Percentiles rank a stretch among this genome's conserved stretches.
Evolutionary conservation across 1,284 basidiomycete genomes (phyloP).

Genomic region (Ustilago curta): DNA sequence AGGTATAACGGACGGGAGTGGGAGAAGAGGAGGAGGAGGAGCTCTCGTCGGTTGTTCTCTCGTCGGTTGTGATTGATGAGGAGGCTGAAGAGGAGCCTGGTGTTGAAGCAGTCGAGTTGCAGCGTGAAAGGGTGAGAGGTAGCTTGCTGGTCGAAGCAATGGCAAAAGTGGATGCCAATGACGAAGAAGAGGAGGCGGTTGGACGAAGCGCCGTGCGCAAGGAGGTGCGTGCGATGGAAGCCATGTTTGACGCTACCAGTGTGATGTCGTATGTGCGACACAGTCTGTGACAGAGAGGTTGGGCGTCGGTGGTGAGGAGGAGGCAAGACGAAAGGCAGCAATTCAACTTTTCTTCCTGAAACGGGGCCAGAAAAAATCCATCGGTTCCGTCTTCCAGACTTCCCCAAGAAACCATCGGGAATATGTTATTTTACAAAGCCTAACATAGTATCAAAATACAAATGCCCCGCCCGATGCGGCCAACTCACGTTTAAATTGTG

Average conservation of each 20-base stretch:
- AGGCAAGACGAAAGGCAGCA: background rate
- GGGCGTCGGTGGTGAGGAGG: background rate
- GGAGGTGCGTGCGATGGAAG: slow-evolving; percentile 19
- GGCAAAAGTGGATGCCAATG: slow-evolving; percentile 10
- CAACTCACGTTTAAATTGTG: slow-evolving; percentile 2
- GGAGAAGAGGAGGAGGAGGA: background rate
- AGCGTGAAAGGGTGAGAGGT: slow-evolving; percentile 5
- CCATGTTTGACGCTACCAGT: slow-evolving; percentile 5
- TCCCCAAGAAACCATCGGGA: too few species aligned
- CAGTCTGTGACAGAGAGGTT: too few species aligned
- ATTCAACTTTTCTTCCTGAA: slow-evolving; percentile 14
- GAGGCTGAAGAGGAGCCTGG: slow-evolving; percentile 1
- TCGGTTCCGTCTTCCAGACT: slow-evolving; percentile 13
- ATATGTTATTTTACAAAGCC: too few species aligned
- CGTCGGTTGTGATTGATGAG: background rate
- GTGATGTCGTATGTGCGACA: background rate
- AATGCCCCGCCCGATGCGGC: slow-evolving; percentile 7
- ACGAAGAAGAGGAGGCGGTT: slow-evolving; percentile 1
- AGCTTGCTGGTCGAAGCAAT: slow-evolving; percentile 33
- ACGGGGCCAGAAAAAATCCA: background rate
- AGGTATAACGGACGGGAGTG: slow-evolving; percentile 43
- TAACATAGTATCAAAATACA: slow-evolving; percentile 3
- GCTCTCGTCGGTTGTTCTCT: too few species aligned
- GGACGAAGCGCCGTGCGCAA: slow-evolving; percentile 17
- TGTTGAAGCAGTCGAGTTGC: slow-evolving; percentile 21